These are phyloP conservation scores for Glycyrrhiza uralensis DNA, from an alignment of 306 rosid species.

Conservation along the genomic window DNA sequence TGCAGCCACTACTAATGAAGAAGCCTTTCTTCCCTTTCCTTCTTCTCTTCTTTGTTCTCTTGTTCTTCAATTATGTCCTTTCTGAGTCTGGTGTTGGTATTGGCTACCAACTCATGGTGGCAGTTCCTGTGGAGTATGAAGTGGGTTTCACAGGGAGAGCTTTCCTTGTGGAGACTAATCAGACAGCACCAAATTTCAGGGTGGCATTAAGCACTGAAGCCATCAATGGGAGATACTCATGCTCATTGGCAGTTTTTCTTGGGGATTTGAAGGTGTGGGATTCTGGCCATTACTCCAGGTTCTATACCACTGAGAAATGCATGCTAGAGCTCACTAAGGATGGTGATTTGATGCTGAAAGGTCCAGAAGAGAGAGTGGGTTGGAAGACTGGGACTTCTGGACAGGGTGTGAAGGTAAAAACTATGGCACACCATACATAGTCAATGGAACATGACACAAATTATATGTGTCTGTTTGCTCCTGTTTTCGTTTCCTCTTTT, in stretches of 20 bases:
- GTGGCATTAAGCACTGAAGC: constrained; percentile 70
- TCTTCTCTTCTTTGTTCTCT: constrained; percentile 37
- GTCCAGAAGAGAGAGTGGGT: constrained; percentile 61
- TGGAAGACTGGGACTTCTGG: constrained; percentile 91
- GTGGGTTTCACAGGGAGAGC: constrained; percentile 64
- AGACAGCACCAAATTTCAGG: constrained; percentile 51
- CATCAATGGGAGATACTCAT: constrained; percentile 46
- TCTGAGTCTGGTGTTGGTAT: constrained; percentile 46
- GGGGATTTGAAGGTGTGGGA: constrained; percentile 91
- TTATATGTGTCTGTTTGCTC: no score
- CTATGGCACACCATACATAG: background rate
- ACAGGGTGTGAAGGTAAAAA: constrained; percentile 90
- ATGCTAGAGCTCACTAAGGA: constrained; percentile 54
- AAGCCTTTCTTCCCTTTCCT: constrained; percentile 38
- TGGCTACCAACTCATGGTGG: constrained; percentile 47
- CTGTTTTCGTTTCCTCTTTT: no score
- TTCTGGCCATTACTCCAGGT: constrained; percentile 70
- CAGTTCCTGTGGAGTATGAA: constrained; percentile 51
- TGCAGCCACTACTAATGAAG: constrained; percentile 51
- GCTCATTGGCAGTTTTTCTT: constrained; percentile 74
- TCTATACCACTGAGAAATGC: constrained; percentile 57
- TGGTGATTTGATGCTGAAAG: constrained; percentile 81
- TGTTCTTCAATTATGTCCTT: constrained; percentile 36
- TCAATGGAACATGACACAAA: background rate
- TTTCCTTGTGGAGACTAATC: constrained; percentile 46